These are phyloP conservation scores for Phytopythium litorale DNA, from an alignment of 352 stramenopile species.

Conservation along the genomic window DNA sequence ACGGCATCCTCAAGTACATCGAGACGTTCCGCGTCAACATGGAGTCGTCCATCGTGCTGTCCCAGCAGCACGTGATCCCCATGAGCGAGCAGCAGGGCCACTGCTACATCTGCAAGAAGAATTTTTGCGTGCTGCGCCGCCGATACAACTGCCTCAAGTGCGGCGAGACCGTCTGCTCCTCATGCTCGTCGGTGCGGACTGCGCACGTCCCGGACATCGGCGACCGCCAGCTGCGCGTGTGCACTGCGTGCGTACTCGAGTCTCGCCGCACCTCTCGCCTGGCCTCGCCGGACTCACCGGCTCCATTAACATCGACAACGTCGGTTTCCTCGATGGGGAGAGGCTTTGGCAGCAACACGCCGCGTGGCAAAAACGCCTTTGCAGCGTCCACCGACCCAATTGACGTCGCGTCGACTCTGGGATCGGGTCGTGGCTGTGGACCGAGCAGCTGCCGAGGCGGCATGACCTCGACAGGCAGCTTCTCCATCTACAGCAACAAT, in stretches of 20 bases:
- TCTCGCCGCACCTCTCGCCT: slow-evolving; percentile 53
- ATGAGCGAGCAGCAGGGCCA: slow-evolving; percentile 73
- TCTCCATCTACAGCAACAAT: slow-evolving; percentile 22
- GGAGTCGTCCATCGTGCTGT: slow-evolving; percentile 62
- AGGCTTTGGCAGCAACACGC: slow-evolving; percentile 2
- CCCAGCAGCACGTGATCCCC: slow-evolving; percentile 60
- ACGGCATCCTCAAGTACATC: slow-evolving; percentile 85
- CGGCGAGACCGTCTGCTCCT: slow-evolving; percentile 74
- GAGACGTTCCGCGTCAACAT: slow-evolving; percentile 66
- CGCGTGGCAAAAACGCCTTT: neutral
- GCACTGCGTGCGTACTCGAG: slow-evolving; percentile 73
- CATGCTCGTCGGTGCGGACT: slow-evolving; percentile 61
- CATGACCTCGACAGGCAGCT: slow-evolving; percentile 36
- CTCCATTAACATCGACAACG: slow-evolving; percentile 7
- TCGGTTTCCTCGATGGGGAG: neutral
- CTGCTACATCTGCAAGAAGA: slow-evolving; percentile 71
- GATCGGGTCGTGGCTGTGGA: neutral
- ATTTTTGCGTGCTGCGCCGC: slow-evolving; percentile 66
- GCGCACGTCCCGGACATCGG: slow-evolving; percentile 66
- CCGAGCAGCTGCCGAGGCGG: slow-evolving; percentile 2
- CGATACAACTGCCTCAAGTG: slow-evolving; percentile 86
- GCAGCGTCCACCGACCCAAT: slow-evolving; percentile 4
- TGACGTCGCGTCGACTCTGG: slow-evolving; percentile 6
- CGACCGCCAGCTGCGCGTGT: slow-evolving; percentile 72
- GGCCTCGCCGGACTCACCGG: slow-evolving; percentile 10